Evolutionary conservation across 1,284 basidiomycete species (phyloP).

Genomic region (Kwoniella shivajii): DNA sequence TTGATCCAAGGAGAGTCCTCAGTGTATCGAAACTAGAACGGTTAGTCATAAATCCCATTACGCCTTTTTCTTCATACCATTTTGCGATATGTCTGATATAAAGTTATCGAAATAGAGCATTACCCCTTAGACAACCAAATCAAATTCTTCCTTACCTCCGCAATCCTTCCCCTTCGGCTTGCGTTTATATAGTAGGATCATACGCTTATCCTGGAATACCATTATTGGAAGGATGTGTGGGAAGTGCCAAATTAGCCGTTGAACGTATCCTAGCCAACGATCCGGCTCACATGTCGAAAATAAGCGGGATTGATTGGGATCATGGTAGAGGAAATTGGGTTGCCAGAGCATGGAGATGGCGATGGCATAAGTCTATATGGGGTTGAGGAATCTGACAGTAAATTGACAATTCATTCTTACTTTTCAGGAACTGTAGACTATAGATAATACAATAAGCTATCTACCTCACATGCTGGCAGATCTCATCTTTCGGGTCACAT

Average conservation of each 20-base stretch:
- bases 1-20: slow-evolving; percentile 59
- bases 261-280: slow-evolving; percentile 23
- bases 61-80: too few relatives aligned
- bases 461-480: too few relatives aligned
- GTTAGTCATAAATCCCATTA: slow-evolving; percentile 53
- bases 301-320: slow-evolving; percentile 37
- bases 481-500: too few relatives aligned
- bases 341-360: background rate
- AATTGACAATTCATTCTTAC: too few relatives aligned
- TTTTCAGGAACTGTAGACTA: too few relatives aligned
- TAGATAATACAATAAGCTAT: too few relatives aligned
- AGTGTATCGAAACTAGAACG: slow-evolving; percentile 65
- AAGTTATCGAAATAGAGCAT: slow-evolving; percentile 30
- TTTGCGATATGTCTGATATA: background rate
- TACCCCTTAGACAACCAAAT: slow-evolving; percentile 32
- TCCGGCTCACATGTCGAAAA: background rate
- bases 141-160: slow-evolving; percentile 1
- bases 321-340: slow-evolving; percentile 30
- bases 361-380: background rate
- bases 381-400: background rate
- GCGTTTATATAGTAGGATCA: slow-evolving; percentile 48
- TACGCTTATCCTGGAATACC: slow-evolving; percentile 55
- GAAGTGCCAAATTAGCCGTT: slow-evolving; percentile 44
- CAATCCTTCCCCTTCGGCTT: slow-evolving; percentile 4
- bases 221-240: slow-evolving; percentile 55